phyloP scores from a whole-genome alignment of 805 yeast species.

The Metschnikowia kofuensis region DNA sequence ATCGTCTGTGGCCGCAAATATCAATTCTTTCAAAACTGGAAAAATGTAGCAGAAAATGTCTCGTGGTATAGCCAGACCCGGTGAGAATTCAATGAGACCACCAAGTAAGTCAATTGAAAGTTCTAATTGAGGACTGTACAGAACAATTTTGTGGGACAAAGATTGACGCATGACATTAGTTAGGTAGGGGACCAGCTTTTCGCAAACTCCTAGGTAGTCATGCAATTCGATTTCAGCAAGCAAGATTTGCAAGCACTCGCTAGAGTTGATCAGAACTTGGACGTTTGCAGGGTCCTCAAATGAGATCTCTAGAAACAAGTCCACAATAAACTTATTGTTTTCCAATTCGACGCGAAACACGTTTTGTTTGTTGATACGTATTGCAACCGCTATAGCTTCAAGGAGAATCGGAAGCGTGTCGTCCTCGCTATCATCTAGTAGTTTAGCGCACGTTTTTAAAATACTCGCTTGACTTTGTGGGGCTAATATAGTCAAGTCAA shows the following conservation, averaged over 20 bases:
- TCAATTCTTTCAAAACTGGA: constrained; percentile 40
- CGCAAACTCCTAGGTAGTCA: constrained; percentile 47
- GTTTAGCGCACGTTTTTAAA: constrained; percentile 38
- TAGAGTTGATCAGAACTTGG: constrained; percentile 61
- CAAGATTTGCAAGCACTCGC: constrained; percentile 64
- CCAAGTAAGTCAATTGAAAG: constrained; percentile 57
- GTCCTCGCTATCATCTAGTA: constrained; percentile 66
- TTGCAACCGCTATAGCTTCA: constrained; percentile 62
- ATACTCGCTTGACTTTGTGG: constrained; percentile 30
- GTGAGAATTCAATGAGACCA: constrained; percentile 46
- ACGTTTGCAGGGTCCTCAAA: constrained; percentile 73
- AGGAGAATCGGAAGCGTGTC: constrained; percentile 74
- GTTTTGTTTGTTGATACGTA: constrained; percentile 34
- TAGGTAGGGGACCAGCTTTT: constrained; percentile 51
- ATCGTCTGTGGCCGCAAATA: constrained; percentile 59
- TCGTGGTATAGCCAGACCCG: constrained; percentile 33
- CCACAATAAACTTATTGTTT: constrained; percentile 38
- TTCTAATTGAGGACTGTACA: constrained; percentile 59
- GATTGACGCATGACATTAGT: constrained; percentile 34
- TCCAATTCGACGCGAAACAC: constrained; percentile 15
- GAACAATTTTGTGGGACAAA: constrained; percentile 26
- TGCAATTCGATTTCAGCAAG: constrained; percentile 45
- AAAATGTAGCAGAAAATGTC: constrained; percentile 42
- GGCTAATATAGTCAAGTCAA: constrained; percentile 15
- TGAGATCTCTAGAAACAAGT: constrained; percentile 60